These are phyloP conservation scores for Tremella mesenterica DNA, from an alignment of 768 basidiomycete species.

Conservation along the genomic window DNA sequence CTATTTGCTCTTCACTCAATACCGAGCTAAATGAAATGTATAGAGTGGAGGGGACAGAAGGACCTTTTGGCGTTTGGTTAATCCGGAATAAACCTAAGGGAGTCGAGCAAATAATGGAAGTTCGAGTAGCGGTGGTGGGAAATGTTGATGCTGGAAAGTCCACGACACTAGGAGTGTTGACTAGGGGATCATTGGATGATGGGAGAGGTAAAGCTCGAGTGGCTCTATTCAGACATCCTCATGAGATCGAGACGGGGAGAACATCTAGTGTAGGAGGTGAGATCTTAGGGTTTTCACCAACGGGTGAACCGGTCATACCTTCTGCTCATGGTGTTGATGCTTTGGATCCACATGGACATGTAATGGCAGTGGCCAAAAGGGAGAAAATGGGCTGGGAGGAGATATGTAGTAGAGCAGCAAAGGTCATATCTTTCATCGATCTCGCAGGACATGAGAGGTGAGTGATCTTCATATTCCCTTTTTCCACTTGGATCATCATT, in stretches of 20 bases:
- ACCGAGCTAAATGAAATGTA: constrained; percentile 40
- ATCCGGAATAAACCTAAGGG: constrained; percentile 31
- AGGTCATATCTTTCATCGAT: constrained; percentile 92
- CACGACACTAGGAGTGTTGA: constrained; percentile 86
- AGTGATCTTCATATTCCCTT: constrained; percentile 35
- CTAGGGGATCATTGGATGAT: constrained; percentile 58
- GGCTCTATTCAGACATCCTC: constrained; percentile 88
- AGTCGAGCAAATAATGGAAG: constrained; percentile 53
- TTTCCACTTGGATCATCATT: background rate
- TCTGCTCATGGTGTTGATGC: constrained; percentile 44
- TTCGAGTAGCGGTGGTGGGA: constrained; percentile 89
- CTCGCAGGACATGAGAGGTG: constrained; percentile 93
- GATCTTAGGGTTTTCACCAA: constrained; percentile 80
- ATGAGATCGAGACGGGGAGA: constrained; percentile 90
- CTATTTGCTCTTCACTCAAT: constrained; percentile 13
- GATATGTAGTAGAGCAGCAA: constrained; percentile 76
- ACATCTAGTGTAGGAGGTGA: constrained; percentile 97
- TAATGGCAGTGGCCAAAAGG: constrained; percentile 42
- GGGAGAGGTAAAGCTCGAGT: constrained; percentile 53
- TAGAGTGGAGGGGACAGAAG: constrained; percentile 11
- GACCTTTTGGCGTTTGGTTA: constrained; percentile 33
- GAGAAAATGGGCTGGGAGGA: constrained; percentile 96
- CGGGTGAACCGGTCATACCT: constrained; percentile 71
- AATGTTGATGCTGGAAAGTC: constrained; percentile 82
- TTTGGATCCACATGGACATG: constrained; percentile 45